phyloP scores from a whole-genome alignment of 225 moss, liverwort and hornwort species.

The Neckera pumila region DNA sequence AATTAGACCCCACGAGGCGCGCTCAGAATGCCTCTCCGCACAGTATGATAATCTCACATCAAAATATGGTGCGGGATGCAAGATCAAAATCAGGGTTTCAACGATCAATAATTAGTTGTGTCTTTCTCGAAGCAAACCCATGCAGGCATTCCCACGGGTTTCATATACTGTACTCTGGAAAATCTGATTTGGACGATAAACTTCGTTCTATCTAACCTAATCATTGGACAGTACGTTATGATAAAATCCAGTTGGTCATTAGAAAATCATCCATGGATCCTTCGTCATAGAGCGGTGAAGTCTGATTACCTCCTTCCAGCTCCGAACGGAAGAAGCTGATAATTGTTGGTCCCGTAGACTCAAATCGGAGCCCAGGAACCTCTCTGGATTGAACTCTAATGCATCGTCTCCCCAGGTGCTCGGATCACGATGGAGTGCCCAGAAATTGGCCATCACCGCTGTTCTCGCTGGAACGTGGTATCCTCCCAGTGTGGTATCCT shows the following conservation, averaged over 20 bases:
- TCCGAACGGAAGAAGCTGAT: constrained; percentile 4
- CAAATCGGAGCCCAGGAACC: background rate
- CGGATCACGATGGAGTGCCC: constrained; percentile 42
- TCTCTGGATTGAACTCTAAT: constrained; percentile 23
- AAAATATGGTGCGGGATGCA: background rate
- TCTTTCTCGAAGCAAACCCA: background rate
- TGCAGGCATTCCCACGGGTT: background rate
- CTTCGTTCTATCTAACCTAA: no score
- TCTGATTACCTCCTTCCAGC: constrained; percentile 8
- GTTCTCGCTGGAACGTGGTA: constrained; percentile 42
- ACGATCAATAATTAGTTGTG: background rate
- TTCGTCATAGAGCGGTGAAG: background rate
- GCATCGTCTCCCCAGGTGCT: constrained; percentile 32
- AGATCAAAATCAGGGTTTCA: background rate
- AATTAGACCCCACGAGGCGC: background rate
- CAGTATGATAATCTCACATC: background rate
- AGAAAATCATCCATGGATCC: background rate
- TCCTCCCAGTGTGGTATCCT: constrained; percentile 15
- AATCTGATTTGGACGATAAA: background rate
- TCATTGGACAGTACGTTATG: background rate
- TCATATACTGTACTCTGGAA: background rate
- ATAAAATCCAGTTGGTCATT: background rate
- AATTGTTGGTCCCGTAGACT: background rate
- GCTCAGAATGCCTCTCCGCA: background rate
- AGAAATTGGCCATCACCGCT: constrained; percentile 27